phyloP scores from a whole-genome alignment of 1,139 yeast genomes.

The Wickerhamiella infanticola region DNA sequence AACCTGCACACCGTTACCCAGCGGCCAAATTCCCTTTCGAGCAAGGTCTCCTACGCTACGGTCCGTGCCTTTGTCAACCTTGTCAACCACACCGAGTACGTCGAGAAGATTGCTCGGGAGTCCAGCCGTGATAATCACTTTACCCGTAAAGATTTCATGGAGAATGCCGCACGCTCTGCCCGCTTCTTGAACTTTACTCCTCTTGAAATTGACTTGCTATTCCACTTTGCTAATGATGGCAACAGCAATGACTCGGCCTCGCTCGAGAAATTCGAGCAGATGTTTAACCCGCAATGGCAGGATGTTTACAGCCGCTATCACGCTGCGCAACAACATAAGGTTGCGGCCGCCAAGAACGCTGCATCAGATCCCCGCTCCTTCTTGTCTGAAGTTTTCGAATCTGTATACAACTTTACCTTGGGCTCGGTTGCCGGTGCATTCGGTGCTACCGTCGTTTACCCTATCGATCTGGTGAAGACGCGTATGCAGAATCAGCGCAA shows the following conservation, averaged over 20 bases:
- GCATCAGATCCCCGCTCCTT: slow-evolving; percentile 25
- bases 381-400: slow-evolving; percentile 46
- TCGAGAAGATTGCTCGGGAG: slow-evolving; percentile 24
- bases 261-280: slow-evolving; percentile 27
- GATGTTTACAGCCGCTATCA: slow-evolving; percentile 25
- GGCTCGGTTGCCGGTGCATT: slow-evolving; percentile 96
- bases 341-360: slow-evolving; percentile 30
- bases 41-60: slow-evolving; percentile 28
- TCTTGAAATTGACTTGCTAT: slow-evolving; percentile 30
- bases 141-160: slow-evolving; percentile 26
- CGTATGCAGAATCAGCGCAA: slow-evolving; percentile 94
- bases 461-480: slow-evolving; percentile 90
- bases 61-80: slow-evolving; percentile 32
- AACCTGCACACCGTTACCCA: slow-evolving; percentile 27
- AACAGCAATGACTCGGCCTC: slow-evolving; percentile 23
- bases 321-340: slow-evolving; percentile 22
- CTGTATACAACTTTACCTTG: slow-evolving; percentile 70
- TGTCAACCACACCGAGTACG: slow-evolving; percentile 29
- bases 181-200: slow-evolving; percentile 31
- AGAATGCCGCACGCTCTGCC: slow-evolving; percentile 28
- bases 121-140: slow-evolving; percentile 23
- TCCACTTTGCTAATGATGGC: slow-evolving; percentile 29
- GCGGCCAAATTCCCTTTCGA: slow-evolving; percentile 20
- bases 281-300: slow-evolving; percentile 32
- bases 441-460: slow-evolving; percentile 97